These are phyloP conservation scores for Apiospora malaysiana DNA, from an alignment of 2,329 filamentous ascomycete genomes.

Conservation along the genomic window DNA sequence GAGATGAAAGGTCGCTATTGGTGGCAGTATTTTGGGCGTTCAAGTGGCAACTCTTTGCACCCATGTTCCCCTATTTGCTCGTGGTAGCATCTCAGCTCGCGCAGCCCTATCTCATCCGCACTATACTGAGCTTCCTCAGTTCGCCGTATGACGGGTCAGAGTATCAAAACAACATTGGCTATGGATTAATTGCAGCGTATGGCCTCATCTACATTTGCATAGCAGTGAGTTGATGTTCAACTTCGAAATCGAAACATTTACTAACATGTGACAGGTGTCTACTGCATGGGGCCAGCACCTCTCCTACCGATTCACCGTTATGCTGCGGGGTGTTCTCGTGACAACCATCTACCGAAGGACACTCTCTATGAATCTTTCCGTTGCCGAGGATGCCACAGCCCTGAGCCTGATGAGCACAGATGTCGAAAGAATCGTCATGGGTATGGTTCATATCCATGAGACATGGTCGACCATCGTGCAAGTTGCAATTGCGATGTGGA, in stretches of 20 bases:
- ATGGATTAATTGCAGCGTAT: neutral
- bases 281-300: neutral
- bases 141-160: constrained; percentile 20
- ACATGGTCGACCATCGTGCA: constrained; percentile 23
- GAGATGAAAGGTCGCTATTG: neutral
- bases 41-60: constrained; percentile 24
- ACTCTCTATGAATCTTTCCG: constrained; percentile 10
- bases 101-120: constrained; percentile 40
- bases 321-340: constrained; percentile 16
- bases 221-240: neutral
- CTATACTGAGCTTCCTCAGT: constrained; percentile 26
- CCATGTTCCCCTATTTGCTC: constrained; percentile 35
- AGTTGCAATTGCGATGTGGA: constrained; percentile 25
- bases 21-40: constrained; percentile 21
- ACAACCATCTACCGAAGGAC: constrained; percentile 6
- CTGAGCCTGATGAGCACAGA: constrained; percentile 25
- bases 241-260: neutral
- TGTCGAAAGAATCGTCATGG: constrained; percentile 24
- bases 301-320: neutral
- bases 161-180: constrained; percentile 15
- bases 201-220: constrained; percentile 7
- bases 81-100: constrained; percentile 37
- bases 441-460: constrained; percentile 23
- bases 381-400: constrained; percentile 12
- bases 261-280: neutral